phyloP scores from a whole-genome alignment of 805 yeast genomes.

The Saturnispora diversa region DNA sequence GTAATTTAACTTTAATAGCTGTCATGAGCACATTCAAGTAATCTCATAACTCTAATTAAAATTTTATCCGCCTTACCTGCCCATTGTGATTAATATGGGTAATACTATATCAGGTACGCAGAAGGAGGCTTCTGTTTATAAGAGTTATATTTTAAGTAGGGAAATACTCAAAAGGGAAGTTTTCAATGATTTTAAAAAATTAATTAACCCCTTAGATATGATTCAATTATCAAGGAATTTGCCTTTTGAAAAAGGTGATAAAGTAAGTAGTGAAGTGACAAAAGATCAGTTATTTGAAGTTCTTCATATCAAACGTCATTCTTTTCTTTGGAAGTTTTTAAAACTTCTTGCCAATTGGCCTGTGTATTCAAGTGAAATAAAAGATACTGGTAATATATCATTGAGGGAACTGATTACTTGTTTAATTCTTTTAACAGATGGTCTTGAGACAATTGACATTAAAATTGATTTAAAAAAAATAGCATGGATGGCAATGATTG shows the following conservation, averaged over 20 bases:
- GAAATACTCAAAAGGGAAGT: not conserved
- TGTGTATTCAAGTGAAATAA: not conserved
- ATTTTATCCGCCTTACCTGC: too few species aligned
- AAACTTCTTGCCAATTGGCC: slow-evolving; percentile 13
- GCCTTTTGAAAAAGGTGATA: slow-evolving; percentile 1
- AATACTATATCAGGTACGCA: slow-evolving; percentile 1
- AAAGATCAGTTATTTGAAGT: slow-evolving; percentile 1
- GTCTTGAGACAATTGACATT: slow-evolving; percentile 3
- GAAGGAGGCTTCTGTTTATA: not conserved
- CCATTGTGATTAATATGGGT: too few species aligned
- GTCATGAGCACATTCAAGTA: not conserved
- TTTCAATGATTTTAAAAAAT: slow-evolving; percentile 2
- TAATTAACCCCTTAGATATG: slow-evolving; percentile 6
- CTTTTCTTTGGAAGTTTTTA: slow-evolving; percentile 7
- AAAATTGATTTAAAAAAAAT: not conserved
- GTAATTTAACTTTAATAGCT: not conserved
- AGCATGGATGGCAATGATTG: slow-evolving; percentile 3
- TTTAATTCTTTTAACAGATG: slow-evolving; percentile 6
- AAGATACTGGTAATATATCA: slow-evolving; percentile 2
- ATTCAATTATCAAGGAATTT: slow-evolving; percentile 7
- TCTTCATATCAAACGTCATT: slow-evolving; percentile 17
- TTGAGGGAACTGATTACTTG: slow-evolving; percentile 7
- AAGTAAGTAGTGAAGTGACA: not conserved
- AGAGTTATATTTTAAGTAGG: not conserved
- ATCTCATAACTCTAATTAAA: too few species aligned